Evolutionary conservation across 352 stramenopile genomes (phyloP), one percentile per base, ranked within the genome.

Genomic region (Globisporangium orthogonon): DNA sequence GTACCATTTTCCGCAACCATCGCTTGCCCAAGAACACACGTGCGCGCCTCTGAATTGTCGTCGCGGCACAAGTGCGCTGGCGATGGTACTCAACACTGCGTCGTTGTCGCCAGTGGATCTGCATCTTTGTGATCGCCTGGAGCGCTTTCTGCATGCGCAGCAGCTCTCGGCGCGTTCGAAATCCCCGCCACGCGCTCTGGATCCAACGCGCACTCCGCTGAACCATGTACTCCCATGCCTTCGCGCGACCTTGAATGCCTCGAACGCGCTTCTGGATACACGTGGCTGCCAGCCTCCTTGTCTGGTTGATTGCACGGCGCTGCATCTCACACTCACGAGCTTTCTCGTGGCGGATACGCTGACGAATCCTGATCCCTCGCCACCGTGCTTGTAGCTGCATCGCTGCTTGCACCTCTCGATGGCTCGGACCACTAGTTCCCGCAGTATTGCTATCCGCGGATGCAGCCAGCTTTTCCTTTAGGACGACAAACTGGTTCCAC

Each of bases 211-310:
- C 77, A 60, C 70, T 71, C 7, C 53, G 48, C n/a, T 73, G 51
- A n/a, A 83, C 59, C 47, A 86, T 69, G 18, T 45, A 35, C 13
- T 60, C 14, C 80, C 74, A 88, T 23, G 67, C 75, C 33, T 58
- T 37, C 1, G 50, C 31, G 31, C 80, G 66, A 4, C 76, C 80
- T 60, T 71, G 60, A 3, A 88, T 70, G 4, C 77, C 77, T 50
- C 76, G 75, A n/a, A 85, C 50, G 33, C 56, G 70, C n/a, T 65
- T 78, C 48, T 90, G 79, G 40, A 90, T 90, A 18, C 66, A 78
- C 47, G 70, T 58, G 0, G 75, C 79, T 7, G 75, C 75, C 18
- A 58, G 30, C 10, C 60, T 72, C 6, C 65, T 61, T 15, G 50
- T 71, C 30, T 62, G 65, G 39, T 64, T 80, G 10, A 62, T 47